Evolutionary conservation across 169 alveolate species (phyloP).

Genomic region (Babesia caballi): DNA sequence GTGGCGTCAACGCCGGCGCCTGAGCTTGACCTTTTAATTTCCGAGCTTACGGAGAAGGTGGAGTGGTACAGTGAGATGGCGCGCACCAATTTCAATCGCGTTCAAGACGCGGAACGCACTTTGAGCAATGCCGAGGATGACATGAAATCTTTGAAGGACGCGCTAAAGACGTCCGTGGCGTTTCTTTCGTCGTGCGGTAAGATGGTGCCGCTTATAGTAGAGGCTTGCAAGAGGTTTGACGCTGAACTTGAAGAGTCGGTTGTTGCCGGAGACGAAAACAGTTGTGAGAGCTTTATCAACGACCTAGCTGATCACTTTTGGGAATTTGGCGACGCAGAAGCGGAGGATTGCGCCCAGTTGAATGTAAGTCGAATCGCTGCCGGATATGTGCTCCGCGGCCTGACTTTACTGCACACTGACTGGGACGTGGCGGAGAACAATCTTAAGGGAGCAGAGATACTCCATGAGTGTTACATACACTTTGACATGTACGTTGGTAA

Average conservation of each 20-base stretch:
- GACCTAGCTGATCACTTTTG: no score
- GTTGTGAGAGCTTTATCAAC: no score
- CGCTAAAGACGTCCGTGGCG: no score
- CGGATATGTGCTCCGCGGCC: background rate
- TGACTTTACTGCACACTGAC: background rate
- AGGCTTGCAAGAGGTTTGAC: background rate
- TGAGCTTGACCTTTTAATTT: background rate
- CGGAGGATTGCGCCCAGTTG: background rate
- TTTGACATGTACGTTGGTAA: background rate
- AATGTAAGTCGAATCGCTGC: background rate
- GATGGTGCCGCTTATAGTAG: background rate
- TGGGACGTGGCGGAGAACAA: conserved; percentile 7
- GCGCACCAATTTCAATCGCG: background rate
- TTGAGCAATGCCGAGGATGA: background rate
- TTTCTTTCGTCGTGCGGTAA: background rate
- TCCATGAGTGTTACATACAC: background rate
- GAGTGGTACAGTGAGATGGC: background rate
- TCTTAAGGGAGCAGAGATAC: background rate
- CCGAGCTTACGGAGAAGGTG: conserved; percentile 3
- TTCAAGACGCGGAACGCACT: background rate
- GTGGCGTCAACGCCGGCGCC: background rate
- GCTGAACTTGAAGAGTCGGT: background rate
- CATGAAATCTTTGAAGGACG: background rate
- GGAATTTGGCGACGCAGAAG: background rate
- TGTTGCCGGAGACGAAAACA: background rate